These are phyloP conservation scores for Gautieria morchelliformis DNA, from an alignment of 768 basidiomycete species.

Conservation along the genomic window DNA sequence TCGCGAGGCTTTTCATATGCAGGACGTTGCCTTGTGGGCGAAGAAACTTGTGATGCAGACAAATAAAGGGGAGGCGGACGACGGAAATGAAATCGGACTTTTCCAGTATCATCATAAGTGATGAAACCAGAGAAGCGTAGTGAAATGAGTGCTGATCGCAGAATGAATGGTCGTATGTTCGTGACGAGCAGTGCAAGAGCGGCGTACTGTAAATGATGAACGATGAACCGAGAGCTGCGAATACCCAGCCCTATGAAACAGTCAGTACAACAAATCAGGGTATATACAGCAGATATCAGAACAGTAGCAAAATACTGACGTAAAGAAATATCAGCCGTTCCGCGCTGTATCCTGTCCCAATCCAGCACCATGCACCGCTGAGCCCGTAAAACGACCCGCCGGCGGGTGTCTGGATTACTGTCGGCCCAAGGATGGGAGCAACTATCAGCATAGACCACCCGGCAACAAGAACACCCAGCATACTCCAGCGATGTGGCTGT, in stretches of 20 bases:
- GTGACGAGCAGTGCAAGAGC: too few relatives aligned
- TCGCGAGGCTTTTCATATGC: not conserved
- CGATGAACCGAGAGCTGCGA: not conserved
- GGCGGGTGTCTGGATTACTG: not conserved
- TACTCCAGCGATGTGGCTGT: not conserved
- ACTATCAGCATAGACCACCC: not conserved
- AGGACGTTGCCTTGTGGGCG: not conserved
- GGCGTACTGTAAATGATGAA: not conserved
- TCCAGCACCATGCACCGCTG: conserved; percentile 4
- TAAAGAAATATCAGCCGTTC: not conserved
- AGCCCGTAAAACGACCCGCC: not conserved
- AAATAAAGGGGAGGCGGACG: not conserved
- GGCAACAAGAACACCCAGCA: not conserved
- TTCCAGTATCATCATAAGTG: not conserved
- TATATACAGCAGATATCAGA: too few relatives aligned
- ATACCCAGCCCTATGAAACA: not conserved
- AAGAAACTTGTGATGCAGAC: not conserved
- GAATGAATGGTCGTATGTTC: too few relatives aligned
- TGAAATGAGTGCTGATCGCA: too few relatives aligned
- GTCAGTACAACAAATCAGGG: not conserved
- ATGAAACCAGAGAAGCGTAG: not conserved
- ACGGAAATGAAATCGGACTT: not conserved
- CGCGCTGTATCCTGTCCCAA: not conserved
- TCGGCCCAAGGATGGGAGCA: conserved; percentile 2
- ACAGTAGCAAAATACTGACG: not conserved